These are phyloP conservation scores for Solanum sitiens DNA, from an alignment of 257 asterid genomes.

Conservation along the genomic window DNA sequence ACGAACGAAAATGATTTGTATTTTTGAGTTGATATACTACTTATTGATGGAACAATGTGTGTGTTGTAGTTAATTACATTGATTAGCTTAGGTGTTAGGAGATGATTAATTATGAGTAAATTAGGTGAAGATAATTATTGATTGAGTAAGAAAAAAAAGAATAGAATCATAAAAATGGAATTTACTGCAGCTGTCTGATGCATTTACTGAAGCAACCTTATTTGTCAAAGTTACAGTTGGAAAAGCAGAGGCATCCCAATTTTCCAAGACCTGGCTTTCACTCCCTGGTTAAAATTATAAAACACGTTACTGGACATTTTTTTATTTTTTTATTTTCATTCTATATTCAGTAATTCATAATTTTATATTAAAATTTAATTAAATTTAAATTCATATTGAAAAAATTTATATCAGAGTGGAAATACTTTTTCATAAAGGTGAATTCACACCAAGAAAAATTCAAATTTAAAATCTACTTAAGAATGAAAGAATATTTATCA, in stretches of 20 bases:
- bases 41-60: not conserved
- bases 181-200: conserved; percentile 22
- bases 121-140: not conserved
- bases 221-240: conserved; percentile 45
- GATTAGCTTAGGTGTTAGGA: not conserved
- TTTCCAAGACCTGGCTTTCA: not conserved
- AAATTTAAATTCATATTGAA: too few relatives aligned
- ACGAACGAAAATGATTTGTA: too few relatives aligned
- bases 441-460: rapidly evolving
- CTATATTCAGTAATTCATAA: rapidly evolving
- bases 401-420: too few relatives aligned
- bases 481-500: too few relatives aligned
- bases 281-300: not conserved
- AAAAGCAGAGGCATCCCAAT: not conserved
- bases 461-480: not conserved
- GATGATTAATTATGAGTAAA: not conserved
- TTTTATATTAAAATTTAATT: rapidly evolving
- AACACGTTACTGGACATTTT: not conserved
- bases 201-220: conserved; percentile 44
- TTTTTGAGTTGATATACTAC: too few relatives aligned
- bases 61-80: not conserved
- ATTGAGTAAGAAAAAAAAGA: not conserved
- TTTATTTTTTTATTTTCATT: too few relatives aligned
- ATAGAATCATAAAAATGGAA: not conserved
- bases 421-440: too few relatives aligned